phyloP scores from a whole-genome alignment of 208 protist species.

The Acanthamoeba lenticulata region DNA sequence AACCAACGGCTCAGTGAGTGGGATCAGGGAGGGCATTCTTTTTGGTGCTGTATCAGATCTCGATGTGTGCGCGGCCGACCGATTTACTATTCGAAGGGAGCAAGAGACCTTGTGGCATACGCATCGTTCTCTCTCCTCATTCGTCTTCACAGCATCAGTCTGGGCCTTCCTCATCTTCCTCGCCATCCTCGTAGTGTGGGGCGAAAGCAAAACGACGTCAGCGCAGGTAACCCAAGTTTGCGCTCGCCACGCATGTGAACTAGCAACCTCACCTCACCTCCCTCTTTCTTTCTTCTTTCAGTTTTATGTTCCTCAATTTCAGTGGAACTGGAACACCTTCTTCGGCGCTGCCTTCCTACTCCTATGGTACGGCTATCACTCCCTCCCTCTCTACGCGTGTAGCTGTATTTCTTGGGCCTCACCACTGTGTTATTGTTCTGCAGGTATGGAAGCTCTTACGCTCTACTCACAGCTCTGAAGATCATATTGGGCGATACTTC shows the following conservation, averaged over 20 bases:
- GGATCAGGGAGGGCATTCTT: not conserved
- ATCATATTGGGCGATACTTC: not conserved
- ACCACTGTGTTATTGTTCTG: not conserved
- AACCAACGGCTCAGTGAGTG: not conserved
- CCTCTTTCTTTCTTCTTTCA: not conserved
- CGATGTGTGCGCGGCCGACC: not conserved
- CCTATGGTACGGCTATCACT: not conserved
- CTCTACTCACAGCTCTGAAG: not conserved
- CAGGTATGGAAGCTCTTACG: constrained; percentile 46
- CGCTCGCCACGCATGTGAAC: not conserved
- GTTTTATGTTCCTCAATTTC: constrained; percentile 14
- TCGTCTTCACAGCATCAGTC: constrained; percentile 7
- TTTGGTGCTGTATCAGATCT: not conserved
- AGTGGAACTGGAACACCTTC: constrained; percentile 59
- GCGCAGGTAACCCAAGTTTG: no score
- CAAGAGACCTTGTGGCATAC: not conserved
- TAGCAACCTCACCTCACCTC: not conserved
- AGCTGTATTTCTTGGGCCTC: not conserved
- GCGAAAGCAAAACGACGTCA: not conserved
- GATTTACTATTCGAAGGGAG: not conserved
- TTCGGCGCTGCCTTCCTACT: not conserved
- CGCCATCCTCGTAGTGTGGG: not conserved
- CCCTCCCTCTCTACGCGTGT: not conserved
- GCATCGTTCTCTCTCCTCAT: not conserved
- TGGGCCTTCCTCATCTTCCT: constrained; percentile 24